Evolutionary conservation across 768 basidiomycete species (phyloP).

Genomic region (Lyophyllum semitale): DNA sequence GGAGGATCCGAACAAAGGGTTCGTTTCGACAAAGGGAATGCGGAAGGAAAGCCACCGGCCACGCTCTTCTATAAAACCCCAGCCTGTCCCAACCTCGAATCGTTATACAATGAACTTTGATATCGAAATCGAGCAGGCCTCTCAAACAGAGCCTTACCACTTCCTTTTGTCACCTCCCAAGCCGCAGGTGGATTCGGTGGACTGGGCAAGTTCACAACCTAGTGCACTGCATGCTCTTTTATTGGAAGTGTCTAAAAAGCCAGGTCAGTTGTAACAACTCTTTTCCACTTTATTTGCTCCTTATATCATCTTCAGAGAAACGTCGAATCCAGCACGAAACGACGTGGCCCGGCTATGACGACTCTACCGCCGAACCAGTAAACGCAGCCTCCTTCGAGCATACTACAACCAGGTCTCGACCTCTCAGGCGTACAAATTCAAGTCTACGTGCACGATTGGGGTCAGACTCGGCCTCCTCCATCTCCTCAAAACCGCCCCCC

Average conservation of each 20-base stretch:
- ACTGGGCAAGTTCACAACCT: conserved; percentile 15
- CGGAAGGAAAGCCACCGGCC: conserved; percentile 7
- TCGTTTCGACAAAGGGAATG: conserved; percentile 3
- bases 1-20: conserved; percentile 4
- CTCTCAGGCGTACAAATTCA: conserved; percentile 5
- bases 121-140: conserved; percentile 5
- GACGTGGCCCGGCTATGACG: neutral
- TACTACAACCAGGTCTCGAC: neutral
- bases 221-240: conserved; percentile 10
- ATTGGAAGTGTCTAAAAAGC: conserved; percentile 1
- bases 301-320: conserved; percentile 2
- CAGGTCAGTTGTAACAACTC: conserved; percentile 3
- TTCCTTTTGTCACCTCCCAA: conserved; percentile 5
- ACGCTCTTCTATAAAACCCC: conserved; percentile 7
- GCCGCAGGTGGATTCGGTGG: conserved; percentile 9
- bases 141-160: conserved; percentile 3
- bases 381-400: neutral
- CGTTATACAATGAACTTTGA: conserved; percentile 11
- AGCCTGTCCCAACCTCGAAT: neutral
- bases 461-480: neutral
- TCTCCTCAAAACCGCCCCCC: conserved; percentile 8
- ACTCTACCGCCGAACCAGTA: neutral
- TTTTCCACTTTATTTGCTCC: neutral
- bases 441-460: neutral
- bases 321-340: conserved; percentile 1